Base-by-base conservation (phyloP, 306 rosid species). In the Corylus avellana region DNA sequence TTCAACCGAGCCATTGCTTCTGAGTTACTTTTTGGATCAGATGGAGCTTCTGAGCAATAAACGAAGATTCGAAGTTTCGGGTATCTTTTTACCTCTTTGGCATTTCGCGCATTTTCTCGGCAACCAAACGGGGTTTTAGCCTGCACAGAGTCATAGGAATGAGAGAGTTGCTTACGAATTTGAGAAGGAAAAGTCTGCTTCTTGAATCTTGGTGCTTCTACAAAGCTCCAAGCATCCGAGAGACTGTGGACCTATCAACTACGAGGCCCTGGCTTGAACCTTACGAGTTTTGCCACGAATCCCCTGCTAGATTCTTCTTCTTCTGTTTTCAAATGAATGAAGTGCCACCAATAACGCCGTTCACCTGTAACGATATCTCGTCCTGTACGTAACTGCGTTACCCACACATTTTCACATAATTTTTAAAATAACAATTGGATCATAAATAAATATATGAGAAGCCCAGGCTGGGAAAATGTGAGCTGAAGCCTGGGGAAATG, bases 81-180 rank as follows among this genome's bases (percentile, higher is more conserved):
- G 12, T 42, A 37, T 46, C 12, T 62, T 22, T 75, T 35, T n/a
- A 79, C 73, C 76, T 77, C 70, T 29, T 25, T 14, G 47, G 25
- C 77, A 66, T 57, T 22, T 69, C 75, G 72, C 42, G 72, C 77
- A 80, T 73, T 75, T 75, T 85, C 47, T 78, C 68, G 2, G 72
- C 14, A 44, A 72, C 80, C 87, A 76, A 79, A 78, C 2, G 71
- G 51, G 66, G 46, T 80, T 74, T 29, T 55, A 71, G 16, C 74
- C 66, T 73, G 74, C 83, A 71, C 27, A 57, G 56, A 57, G 44
- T 8, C 53, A 48, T 10, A 32, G 75, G 44, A 63, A 51, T 12
- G 16, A 13, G 77, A 16, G 64, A 35, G 73, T 50, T 61, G 74
- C 29, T 71, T 77, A 79, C 83, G 25, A 12, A 80, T 72, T 57